Base-by-base conservation (phyloP, 169 alveolate species). In the Babesia microti region DNA sequence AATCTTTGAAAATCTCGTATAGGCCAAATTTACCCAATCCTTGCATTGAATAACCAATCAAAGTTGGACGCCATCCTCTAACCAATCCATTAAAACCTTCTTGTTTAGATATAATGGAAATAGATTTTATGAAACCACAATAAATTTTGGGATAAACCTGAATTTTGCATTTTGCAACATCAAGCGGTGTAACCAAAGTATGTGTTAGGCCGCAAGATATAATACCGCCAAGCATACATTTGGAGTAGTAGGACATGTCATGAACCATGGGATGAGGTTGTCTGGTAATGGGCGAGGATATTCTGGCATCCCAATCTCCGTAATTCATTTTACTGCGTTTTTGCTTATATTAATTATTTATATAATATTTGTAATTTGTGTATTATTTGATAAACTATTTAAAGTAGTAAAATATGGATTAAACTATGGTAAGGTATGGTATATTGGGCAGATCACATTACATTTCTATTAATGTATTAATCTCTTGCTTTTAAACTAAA, bases 21-120 rank as follows among this genome's bases (percentile, higher is more conserved):
- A 92, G 85, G 21, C 99, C 98, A 70, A 89, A 94, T 74, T 95
- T 95, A 58, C 93, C 94, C 61, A 91, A 81, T 19, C 99, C 99
- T 81, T 94, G 97, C 49, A 86, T 58, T 11, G 96, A 87, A 73
- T 95, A 95, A 14, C 99, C 99, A 12, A 90, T 40, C 23, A 88
- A 71, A 19, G 99, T 92, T n/a, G 99, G 98, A 14, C 79, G 80
- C 97, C 98, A 89, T 15, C 98, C 98, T 19, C 89, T 79, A 30
- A 88, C 73, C 49, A 93, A 70, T 42, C 96, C 95, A 24, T 69
- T 65, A 15, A 79, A 39, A 9, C 98, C 97, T 48, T 91, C 97
- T 54, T 87, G 87, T 21, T 48, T 58, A 34, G 71, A 60, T 23
- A 89, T 78, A 28, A 58, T 60, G 11, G 66, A 28, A 34, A 82